Percentiles rank a stretch among this genome's conserved stretches.
Conservation (phyloP, 176 grass and related monocot species). For the Avena eriantha region DNA sequence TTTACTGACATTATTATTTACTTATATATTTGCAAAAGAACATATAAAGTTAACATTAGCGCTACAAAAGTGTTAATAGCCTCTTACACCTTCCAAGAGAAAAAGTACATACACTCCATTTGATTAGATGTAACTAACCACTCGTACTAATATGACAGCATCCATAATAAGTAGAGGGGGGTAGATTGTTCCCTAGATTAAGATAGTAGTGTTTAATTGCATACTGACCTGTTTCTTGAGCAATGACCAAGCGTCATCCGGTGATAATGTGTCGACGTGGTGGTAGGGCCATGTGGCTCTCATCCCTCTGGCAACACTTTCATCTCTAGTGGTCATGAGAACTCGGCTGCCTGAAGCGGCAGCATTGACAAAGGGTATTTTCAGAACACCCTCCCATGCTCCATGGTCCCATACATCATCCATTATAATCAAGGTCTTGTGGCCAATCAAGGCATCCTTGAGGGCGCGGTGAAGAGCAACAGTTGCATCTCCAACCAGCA, state of each 20-base stretch:
- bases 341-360: not conserved
- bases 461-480: not conserved
- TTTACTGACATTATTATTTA: too few relatives aligned
- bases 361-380: not conserved
- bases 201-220: not conserved
- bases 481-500: not conserved
- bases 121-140: too few relatives aligned
- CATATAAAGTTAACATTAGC: too few relatives aligned
- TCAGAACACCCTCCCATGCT: not conserved
- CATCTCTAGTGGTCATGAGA: not conserved
- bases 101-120: too few relatives aligned
- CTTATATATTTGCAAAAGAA: too few relatives aligned
- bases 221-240: not conserved
- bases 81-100: too few relatives aligned
- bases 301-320: not conserved
- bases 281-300: not conserved
- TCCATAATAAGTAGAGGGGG: not conserved
- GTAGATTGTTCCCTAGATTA: not conserved
- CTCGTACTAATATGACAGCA: too few relatives aligned
- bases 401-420: not conserved
- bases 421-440: not conserved
- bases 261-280: not conserved
- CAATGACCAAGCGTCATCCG: not conserved
- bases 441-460: not conserved
- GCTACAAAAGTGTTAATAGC: too few relatives aligned